Conservation (phyloP, 306 rosid genomes). For the Ormosia semicastrata region DNA sequence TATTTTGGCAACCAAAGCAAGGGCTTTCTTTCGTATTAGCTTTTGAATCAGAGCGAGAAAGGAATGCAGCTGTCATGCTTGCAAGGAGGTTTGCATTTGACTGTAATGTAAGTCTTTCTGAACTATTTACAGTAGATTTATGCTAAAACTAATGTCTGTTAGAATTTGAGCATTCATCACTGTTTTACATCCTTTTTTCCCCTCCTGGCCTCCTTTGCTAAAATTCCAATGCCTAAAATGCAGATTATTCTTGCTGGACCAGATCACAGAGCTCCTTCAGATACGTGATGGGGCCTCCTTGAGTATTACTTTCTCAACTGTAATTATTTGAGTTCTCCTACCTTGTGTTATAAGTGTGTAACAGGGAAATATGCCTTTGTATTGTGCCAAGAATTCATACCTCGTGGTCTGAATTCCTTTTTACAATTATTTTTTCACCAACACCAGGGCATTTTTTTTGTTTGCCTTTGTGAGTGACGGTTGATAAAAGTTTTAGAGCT, state of each 20-base stretch:
- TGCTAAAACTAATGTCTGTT: not conserved
- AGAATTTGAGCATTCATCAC: not conserved
- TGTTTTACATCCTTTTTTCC: not conserved
- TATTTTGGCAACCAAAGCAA: slow-evolving; percentile 84
- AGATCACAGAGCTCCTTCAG: slow-evolving; percentile 60
- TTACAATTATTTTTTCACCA: slow-evolving; percentile 21
- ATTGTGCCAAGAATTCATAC: slow-evolving; percentile 23
- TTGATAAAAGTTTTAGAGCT: slow-evolving; percentile 11
- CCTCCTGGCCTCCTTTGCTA: slow-evolving; percentile 13
- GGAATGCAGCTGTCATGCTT: slow-evolving; percentile 89
- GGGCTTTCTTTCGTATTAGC: slow-evolving; percentile 76
- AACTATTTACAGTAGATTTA: not conserved
- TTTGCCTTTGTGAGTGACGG: slow-evolving; percentile 46
- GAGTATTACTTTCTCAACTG: slow-evolving; percentile 35
- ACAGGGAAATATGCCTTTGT: slow-evolving; percentile 37
- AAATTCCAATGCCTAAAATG: slow-evolving; percentile 15
- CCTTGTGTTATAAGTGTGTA: slow-evolving; percentile 49
- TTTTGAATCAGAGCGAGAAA: slow-evolving; percentile 81
- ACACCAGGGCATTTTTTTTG: slow-evolving; percentile 45
- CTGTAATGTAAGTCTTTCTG: slow-evolving; percentile 68
- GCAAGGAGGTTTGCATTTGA: slow-evolving; percentile 93
- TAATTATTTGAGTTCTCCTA: slow-evolving; percentile 46
- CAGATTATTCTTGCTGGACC: slow-evolving; percentile 91
- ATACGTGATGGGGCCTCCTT: slow-evolving; percentile 40
- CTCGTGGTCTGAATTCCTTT: slow-evolving; percentile 21